Evolutionary conservation across 192 early-diverging fungal species (phyloP).

Genomic region (Umbelopsis sp.): DNA sequence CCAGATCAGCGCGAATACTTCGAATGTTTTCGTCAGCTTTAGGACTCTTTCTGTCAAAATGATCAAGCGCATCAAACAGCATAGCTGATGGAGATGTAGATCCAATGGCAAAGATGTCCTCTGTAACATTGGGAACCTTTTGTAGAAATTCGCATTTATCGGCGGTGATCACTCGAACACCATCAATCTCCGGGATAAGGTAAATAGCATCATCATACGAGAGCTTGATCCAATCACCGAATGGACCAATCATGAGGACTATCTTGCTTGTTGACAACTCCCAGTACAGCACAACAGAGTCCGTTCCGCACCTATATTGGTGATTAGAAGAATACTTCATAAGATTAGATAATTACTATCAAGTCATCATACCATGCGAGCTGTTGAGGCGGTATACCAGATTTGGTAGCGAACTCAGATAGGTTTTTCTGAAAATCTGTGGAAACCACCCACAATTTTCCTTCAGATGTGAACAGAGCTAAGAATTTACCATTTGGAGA

Average conservation of each 20-base stretch:
- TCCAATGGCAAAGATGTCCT: conserved; percentile 92
- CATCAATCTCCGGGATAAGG: conserved; percentile 90
- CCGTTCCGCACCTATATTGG: conserved; percentile 85
- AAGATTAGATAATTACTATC: background rate
- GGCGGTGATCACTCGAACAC: conserved; percentile 85
- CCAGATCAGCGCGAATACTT: conserved; percentile 77
- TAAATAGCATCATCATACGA: conserved; percentile 78
- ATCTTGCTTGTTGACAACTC: conserved; percentile 53
- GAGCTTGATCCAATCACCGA: conserved; percentile 86
- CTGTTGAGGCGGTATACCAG: conserved; percentile 67
- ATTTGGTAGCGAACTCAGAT: conserved; percentile 79
- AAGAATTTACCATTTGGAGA: conserved; percentile 95
- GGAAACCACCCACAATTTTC: conserved; percentile 90
- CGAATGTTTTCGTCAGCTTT: conserved; percentile 96
- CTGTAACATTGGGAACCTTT: conserved; percentile 83
- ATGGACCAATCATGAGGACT: conserved; percentile 90
- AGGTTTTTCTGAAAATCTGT: conserved; percentile 93
- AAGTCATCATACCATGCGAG: conserved; percentile 66
- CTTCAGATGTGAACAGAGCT: conserved; percentile 79
- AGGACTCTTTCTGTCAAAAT: conserved; percentile 75
- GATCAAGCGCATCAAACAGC: conserved; percentile 82
- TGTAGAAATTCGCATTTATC: conserved; percentile 85
- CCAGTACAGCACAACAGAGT: conserved; percentile 89
- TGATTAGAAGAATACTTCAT: background rate
- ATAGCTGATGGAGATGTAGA: conserved; percentile 93